Conservation (phyloP, 257 asterid genomes). For the Plantago elongata region DNA sequence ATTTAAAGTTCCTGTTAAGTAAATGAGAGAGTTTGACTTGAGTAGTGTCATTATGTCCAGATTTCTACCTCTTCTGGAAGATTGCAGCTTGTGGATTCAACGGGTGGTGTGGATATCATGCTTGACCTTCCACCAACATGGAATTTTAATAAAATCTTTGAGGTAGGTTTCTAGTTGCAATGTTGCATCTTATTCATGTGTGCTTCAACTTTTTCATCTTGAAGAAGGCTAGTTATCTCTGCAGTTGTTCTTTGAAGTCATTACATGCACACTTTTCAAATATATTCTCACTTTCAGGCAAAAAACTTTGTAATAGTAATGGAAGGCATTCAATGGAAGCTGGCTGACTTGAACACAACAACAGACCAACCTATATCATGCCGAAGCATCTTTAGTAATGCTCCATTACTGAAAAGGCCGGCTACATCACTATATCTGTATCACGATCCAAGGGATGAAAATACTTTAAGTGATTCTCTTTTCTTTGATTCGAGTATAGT, state of each 20-base stretch:
- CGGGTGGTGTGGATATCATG: constrained; percentile 71
- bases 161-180: constrained; percentile 35
- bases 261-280: neutral
- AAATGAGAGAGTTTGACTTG: constrained; percentile 9
- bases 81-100: constrained; percentile 83
- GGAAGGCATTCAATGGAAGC: constrained; percentile 53
- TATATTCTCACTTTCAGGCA: constrained; percentile 40
- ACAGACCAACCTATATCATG: constrained; percentile 52
- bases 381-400: constrained; percentile 49
- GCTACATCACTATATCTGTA: constrained; percentile 41
- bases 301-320: constrained; percentile 44
- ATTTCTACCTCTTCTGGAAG: constrained; percentile 72
- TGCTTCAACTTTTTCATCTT: neutral
- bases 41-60: constrained; percentile 39
- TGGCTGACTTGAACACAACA: constrained; percentile 33
- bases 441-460: constrained; percentile 32
- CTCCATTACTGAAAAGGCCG: constrained; percentile 30
- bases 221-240: constrained; percentile 2
- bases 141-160: constrained; percentile 48
- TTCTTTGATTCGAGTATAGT: constrained; percentile 29
- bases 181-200: constrained; percentile 3
- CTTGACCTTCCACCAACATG: constrained; percentile 50
- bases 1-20: too few species aligned
- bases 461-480: constrained; percentile 32
- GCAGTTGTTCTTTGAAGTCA: constrained; percentile 3